Conservation (phyloP, 2,329 filamentous ascomycete genomes). For the Fusarium napiforme region DNA sequence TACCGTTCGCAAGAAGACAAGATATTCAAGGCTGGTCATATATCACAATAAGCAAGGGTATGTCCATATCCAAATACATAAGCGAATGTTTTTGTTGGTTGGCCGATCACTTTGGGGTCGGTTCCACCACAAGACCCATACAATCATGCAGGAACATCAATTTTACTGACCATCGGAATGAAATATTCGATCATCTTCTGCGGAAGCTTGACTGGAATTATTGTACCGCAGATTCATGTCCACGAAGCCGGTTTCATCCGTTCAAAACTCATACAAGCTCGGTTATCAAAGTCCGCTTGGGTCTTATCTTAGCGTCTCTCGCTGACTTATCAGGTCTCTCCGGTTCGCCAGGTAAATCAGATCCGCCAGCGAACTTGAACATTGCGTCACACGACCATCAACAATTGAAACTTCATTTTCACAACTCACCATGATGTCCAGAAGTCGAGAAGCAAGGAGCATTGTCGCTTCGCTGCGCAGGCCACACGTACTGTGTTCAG, state of each 20-base stretch:
- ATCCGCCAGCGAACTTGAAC: not conserved
- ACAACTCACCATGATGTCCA: slow-evolving; percentile 23
- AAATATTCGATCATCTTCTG: not conserved
- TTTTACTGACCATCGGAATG: too few species aligned
- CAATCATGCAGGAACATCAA: not conserved
- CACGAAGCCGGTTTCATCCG: slow-evolving; percentile 14
- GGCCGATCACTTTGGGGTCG: not conserved
- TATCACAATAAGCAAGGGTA: not conserved
- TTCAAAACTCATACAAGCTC: not conserved
- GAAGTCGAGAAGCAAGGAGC: slow-evolving; percentile 2
- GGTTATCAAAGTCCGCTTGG: not conserved
- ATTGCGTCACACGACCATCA: slow-evolving; percentile 21
- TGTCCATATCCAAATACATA: not conserved
- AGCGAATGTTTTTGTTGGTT: not conserved
- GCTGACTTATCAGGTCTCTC: slow-evolving; percentile 1
- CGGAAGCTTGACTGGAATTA: not conserved
- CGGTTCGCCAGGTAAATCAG: not conserved
- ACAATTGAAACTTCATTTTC: slow-evolving; percentile 1
- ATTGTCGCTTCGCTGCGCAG: slow-evolving; percentile 8
- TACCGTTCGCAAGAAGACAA: too few species aligned
- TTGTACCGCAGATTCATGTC: not conserved
- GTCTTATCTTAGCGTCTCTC: slow-evolving; percentile 1
- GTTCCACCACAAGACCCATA: not conserved
- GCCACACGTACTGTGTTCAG: not conserved
- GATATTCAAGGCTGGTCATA: too few species aligned